phyloP scores from a whole-genome alignment of 441 rosid species.

The Syzygium malaccense region DNA sequence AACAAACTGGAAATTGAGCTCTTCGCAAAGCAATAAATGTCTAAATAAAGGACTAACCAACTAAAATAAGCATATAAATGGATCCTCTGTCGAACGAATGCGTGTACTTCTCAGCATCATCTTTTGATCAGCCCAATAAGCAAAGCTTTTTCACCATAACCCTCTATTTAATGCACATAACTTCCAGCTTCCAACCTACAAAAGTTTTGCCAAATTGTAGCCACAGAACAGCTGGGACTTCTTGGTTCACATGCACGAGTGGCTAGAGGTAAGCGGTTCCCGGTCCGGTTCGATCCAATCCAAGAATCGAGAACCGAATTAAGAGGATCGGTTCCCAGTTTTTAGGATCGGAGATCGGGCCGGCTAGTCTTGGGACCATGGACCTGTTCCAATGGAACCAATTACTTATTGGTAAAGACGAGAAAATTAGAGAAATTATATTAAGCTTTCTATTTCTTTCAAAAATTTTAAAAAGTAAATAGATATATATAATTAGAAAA shows the following conservation, averaged over 20 bases:
- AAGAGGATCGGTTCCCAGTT: too few relatives aligned
- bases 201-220: neutral
- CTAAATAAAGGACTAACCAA: neutral
- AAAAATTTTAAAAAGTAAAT: too few relatives aligned
- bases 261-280: neutral
- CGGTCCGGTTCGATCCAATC: rapidly evolving
- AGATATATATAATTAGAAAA: too few relatives aligned
- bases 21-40: neutral
- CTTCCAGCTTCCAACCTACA: neutral
- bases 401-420: too few relatives aligned
- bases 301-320: too few relatives aligned
- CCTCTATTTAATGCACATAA: neutral
- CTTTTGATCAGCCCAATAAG: neutral
- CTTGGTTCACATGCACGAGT: neutral
- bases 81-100: neutral
- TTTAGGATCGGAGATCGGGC: too few relatives aligned
- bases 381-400: too few relatives aligned
- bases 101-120: neutral
- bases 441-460: too few relatives aligned
- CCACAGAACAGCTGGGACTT: neutral
- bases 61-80: neutral
- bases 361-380: too few relatives aligned
- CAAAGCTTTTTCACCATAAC: neutral
- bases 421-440: too few relatives aligned
- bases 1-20: neutral